These are phyloP conservation scores for Westerdykella aurantiaca DNA, from an alignment of 2,329 filamentous ascomycete genomes.

Conservation along the genomic window DNA sequence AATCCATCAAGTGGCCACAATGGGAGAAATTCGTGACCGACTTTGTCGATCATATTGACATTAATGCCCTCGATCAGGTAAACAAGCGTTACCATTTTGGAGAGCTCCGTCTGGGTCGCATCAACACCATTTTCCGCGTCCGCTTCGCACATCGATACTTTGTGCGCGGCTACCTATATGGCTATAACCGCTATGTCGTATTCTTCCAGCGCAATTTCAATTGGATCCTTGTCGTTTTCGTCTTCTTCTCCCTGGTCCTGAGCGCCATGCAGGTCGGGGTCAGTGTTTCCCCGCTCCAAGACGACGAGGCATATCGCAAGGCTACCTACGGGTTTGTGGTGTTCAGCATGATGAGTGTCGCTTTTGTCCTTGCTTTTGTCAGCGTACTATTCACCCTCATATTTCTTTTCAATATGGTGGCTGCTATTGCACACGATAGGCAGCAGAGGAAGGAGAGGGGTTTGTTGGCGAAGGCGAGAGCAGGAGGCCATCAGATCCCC, in stretches of 20 bases:
- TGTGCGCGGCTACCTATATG: constrained; percentile 36
- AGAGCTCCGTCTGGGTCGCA: constrained; percentile 29
- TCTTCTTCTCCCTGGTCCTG: constrained; percentile 34
- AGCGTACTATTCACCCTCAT: constrained; percentile 25
- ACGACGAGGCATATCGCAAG: constrained; percentile 18
- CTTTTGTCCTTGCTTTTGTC: constrained; percentile 22
- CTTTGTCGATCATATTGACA: constrained; percentile 22
- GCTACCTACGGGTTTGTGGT: constrained; percentile 33
- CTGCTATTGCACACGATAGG: constrained; percentile 27
- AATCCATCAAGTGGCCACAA: constrained; percentile 28
- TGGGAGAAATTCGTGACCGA: constrained; percentile 30
- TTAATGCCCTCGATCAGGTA: constrained; percentile 30
- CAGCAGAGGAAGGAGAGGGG: constrained; percentile 36
- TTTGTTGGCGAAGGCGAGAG: constrained; percentile 2
- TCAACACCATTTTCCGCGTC: constrained; percentile 34
- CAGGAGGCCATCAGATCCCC: too few relatives aligned
- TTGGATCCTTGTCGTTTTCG: constrained; percentile 35
- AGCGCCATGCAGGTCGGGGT: constrained; percentile 37
- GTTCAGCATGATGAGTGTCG: constrained; percentile 31
- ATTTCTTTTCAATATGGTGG: constrained; percentile 34
- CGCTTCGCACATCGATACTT: constrained; percentile 30
- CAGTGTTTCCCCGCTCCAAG: constrained; percentile 18
- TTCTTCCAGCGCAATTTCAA: constrained; percentile 37
- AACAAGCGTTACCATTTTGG: constrained; percentile 35
- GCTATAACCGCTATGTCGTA: constrained; percentile 36